Conservation (phyloP, 2,329 filamentous ascomycete species). For the Sphaerostilbella broomeana region DNA sequence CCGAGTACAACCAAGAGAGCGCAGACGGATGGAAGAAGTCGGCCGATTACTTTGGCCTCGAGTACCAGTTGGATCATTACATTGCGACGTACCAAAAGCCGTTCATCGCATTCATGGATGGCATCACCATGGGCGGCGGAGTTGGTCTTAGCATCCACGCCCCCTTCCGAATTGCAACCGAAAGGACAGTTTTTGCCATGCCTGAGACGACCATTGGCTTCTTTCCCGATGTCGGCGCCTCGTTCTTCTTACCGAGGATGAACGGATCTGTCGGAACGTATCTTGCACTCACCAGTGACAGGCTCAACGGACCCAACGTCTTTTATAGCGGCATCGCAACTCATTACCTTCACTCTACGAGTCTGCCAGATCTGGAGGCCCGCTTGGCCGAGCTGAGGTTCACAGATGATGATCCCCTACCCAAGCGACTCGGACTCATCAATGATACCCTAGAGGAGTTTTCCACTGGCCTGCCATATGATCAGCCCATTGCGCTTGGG, state of each 20-base stretch:
- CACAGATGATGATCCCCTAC: constrained; percentile 62
- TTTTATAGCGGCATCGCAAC: constrained; percentile 91
- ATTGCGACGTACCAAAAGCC: constrained; percentile 93
- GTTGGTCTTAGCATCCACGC: constrained; percentile 92
- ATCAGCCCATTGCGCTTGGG: constrained; percentile 59
- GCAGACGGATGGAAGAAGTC: constrained; percentile 66
- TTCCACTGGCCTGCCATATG: constrained; percentile 73
- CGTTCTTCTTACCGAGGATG: constrained; percentile 90
- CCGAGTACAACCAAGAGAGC: constrained; percentile 62
- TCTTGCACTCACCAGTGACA: constrained; percentile 83
- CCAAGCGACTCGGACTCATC: constrained; percentile 63
- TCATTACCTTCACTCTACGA: constrained; percentile 90
- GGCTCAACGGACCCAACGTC: constrained; percentile 72
- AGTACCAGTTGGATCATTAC: constrained; percentile 93
- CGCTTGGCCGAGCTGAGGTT: constrained; percentile 87
- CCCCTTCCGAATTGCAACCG: constrained; percentile 92
- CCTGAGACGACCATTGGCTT: constrained; percentile 97
- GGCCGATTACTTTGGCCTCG: constrained; percentile 80
- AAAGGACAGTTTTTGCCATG: constrained; percentile 95
- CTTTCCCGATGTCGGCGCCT: constrained; percentile 95
- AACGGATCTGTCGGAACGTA: constrained; percentile 85
- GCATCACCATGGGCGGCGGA: constrained; percentile 96
- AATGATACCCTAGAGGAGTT: constrained; percentile 90
- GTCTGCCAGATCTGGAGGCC: constrained; percentile 71
- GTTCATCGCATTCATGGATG: constrained; percentile 93